Percentiles rank a stretch among this genome's conserved stretches.
Evolutionary conservation across 148 eudicot genomes (phyloP).

Genomic region (Persicaria tinctoria): DNA sequence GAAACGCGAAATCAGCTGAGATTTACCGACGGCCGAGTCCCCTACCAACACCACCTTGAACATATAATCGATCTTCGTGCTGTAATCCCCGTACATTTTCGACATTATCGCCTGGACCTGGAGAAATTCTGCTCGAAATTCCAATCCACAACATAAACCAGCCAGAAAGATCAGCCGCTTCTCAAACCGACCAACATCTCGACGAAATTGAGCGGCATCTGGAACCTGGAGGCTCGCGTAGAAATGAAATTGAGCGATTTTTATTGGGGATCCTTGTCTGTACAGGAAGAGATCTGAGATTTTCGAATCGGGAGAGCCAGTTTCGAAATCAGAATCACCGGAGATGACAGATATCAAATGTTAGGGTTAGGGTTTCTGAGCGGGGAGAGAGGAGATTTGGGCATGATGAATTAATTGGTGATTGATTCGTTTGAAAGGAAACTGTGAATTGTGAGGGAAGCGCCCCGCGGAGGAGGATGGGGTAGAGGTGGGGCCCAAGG

Average conservation of each 20-base stretch:
- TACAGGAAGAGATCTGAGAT: too few relatives aligned
- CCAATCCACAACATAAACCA: neutral
- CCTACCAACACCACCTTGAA: constrained; percentile 40
- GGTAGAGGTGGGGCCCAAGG: too few relatives aligned
- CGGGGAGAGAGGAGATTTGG: too few relatives aligned
- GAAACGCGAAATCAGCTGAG: constrained; percentile 35
- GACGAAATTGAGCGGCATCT: neutral
- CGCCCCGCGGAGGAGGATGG: too few relatives aligned
- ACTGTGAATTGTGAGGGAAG: too few relatives aligned
- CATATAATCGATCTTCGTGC: constrained; percentile 34
- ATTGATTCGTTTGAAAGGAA: too few relatives aligned
- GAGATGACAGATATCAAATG: too few relatives aligned
- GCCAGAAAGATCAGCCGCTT: neutral
- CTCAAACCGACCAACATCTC: neutral
- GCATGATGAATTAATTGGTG: too few relatives aligned
- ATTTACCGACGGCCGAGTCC: constrained; percentile 41
- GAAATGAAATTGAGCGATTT: neutral
- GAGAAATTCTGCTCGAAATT: neutral
- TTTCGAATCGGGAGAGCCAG: too few relatives aligned
- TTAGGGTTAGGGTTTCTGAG: too few relatives aligned
- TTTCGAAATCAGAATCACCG: too few relatives aligned
- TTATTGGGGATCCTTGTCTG: too few relatives aligned
- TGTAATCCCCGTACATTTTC: constrained; percentile 25
- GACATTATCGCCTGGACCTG: neutral
- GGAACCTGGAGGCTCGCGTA: neutral